A percentile compares a stretch with the other conserved stretches of the same genome.
phyloP scores from a whole-genome alignment of 305 asterid genomes.

The Fraxinus sp. region DNA sequence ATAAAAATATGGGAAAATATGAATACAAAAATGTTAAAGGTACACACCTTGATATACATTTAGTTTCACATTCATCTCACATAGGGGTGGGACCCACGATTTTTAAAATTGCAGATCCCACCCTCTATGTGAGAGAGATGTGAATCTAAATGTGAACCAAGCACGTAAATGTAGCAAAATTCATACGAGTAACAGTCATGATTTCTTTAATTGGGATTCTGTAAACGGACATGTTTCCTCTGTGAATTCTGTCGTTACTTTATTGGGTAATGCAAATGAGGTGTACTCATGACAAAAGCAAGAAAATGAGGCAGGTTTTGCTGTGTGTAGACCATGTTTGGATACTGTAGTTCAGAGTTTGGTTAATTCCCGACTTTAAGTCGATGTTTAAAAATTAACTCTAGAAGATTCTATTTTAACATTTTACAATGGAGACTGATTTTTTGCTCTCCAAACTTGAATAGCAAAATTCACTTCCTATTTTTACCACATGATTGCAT shows the following conservation, averaged over 20 bases:
- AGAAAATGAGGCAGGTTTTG: background rate
- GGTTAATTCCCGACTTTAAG: background rate
- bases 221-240: slow-evolving; percentile 17
- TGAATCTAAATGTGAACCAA: too few species aligned
- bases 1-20: too few species aligned
- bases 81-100: too few species aligned
- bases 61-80: too few species aligned
- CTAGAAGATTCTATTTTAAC: too few species aligned
- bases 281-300: slow-evolving; percentile 27
- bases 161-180: too few species aligned
- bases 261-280: slow-evolving; percentile 32
- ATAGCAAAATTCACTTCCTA: background rate
- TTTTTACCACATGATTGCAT: background rate
- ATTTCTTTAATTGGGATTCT: slow-evolving; percentile 27
- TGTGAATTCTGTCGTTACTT: slow-evolving; percentile 35
- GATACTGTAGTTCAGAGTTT: background rate
- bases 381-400: too few species aligned
- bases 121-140: too few species aligned
- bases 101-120: too few species aligned
- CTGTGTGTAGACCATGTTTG: background rate
- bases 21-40: too few species aligned
- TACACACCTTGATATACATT: too few species aligned
- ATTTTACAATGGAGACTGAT: background rate
- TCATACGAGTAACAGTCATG: slow-evolving; percentile 15
- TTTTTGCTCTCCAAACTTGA: background rate